These are phyloP conservation scores for Talaromyces nanjingensis DNA, from an alignment of 495 filamentous ascomycete species.

Conservation along the genomic window DNA sequence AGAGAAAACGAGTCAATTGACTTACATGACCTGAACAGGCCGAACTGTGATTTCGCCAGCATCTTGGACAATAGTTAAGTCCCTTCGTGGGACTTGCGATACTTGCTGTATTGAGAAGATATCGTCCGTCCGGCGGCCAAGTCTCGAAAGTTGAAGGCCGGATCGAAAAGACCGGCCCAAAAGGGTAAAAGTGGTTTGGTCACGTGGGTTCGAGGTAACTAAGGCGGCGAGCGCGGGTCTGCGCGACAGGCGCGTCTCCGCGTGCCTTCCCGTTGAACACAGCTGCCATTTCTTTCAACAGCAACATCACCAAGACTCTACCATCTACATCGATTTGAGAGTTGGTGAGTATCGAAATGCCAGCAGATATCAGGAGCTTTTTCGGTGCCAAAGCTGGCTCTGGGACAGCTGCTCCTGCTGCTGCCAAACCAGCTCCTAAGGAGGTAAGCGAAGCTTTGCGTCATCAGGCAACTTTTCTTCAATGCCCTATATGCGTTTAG, in stretches of 20 bases:
- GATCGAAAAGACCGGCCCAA: not conserved
- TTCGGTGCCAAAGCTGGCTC: constrained; percentile 53
- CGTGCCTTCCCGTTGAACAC: not conserved
- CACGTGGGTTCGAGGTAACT: constrained; percentile 4
- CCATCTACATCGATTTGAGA: not conserved
- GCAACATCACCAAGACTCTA: not conserved
- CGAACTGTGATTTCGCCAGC: constrained; percentile 31
- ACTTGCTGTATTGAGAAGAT: not conserved
- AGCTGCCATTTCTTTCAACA: not conserved
- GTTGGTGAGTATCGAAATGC: constrained; percentile 39
- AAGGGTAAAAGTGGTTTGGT: constrained; percentile 7
- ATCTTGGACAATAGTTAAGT: constrained; percentile 23
- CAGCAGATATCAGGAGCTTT: constrained; percentile 79
- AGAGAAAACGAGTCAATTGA: not conserved
- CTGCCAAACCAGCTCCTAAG: constrained; percentile 28
- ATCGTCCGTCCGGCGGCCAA: not conserved
- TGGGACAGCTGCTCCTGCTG: constrained; percentile 20
- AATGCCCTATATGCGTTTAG: not conserved
- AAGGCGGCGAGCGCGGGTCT: not conserved
- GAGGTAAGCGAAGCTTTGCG: constrained; percentile 24
- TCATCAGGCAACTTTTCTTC: not conserved
- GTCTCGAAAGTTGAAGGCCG: not conserved
- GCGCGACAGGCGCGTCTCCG: not conserved
- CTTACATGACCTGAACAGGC: constrained; percentile 33
- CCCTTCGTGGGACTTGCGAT: not conserved